Percentiles rank a stretch among this genome's conserved stretches.
These are phyloP conservation scores for Moringa oleifera DNA, from an alignment of 345 rosid genomes.

Conservation along the genomic window DNA sequence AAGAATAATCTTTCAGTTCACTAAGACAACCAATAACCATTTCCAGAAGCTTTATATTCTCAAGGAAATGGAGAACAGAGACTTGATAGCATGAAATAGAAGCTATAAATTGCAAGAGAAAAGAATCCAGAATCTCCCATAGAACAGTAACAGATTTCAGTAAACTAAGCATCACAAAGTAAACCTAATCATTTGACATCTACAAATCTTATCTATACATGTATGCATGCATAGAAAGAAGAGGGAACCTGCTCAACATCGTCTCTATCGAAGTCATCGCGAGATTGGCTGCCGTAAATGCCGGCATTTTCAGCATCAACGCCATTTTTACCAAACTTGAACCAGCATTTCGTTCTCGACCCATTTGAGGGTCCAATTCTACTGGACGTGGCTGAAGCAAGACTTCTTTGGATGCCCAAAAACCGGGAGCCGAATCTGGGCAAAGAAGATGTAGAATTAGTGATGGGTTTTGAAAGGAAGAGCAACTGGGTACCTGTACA, in stretches of 20 bases:
- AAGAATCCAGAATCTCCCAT: not conserved
- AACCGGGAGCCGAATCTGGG: slow-evolving; percentile 40
- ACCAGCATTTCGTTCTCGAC: slow-evolving; percentile 68
- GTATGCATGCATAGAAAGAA: not conserved
- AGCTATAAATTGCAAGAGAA: not conserved
- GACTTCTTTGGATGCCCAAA: slow-evolving; percentile 39
- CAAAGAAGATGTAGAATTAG: slow-evolving; percentile 20
- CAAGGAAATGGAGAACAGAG: too few relatives aligned
- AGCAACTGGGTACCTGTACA: slow-evolving; percentile 27
- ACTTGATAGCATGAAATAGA: not conserved
- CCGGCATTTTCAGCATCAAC: slow-evolving; percentile 98
- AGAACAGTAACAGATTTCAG: not conserved
- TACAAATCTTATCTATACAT: not conserved
- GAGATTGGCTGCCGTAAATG: slow-evolving; percentile 80
- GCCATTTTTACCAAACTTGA: slow-evolving; percentile 82
- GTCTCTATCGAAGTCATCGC: slow-evolving; percentile 92
- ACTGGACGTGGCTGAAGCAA: slow-evolving; percentile 28
- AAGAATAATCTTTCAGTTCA: too few relatives aligned
- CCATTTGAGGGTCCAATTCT: slow-evolving; percentile 70
- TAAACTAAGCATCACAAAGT: too few relatives aligned
- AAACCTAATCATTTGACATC: too few relatives aligned
- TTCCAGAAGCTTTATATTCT: too few relatives aligned
- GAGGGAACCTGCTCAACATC: slow-evolving; percentile 88
- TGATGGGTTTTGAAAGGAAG: slow-evolving; percentile 30
- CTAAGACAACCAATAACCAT: too few relatives aligned